Base-by-base conservation (phyloP, 139 green algal species). In the Chlorella sorokiniana region DNA sequence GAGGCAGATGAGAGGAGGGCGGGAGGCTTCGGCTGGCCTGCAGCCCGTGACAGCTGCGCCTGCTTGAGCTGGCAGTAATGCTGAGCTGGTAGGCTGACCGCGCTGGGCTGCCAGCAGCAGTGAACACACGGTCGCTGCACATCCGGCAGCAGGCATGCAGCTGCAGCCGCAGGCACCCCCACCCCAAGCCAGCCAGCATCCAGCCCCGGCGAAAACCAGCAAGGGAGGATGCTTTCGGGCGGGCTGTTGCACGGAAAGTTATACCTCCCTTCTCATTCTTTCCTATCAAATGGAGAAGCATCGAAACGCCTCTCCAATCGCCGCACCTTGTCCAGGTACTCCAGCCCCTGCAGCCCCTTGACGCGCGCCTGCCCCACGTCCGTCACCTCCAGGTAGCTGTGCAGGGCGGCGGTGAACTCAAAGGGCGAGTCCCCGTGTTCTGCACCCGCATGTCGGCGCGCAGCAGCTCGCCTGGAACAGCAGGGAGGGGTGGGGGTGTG, bases 371-470 rank as follows among this genome's bases (percentile, higher is more conserved):
- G 61, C 42, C 78, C 78, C 25, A 97, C 88, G 72, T 90, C 87
- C 51, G 92, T 83, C 25, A 98, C 96, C 88, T 98, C 94, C 64
- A 98, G 93, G 92, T 99, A 99, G 25, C 90, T 78, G 71, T 78
- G 71, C 71, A 78, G 71, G 31, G 96, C 96, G 4, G 93, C 92
- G 7, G 96, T 98, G 91, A 99, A 99, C 20, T 93, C 83, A 84
- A 98, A 98, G 10, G 91, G 68, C 78, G 90, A 84, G 71, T 93
- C 87, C 52, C 86, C 93, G 0, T 96, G 93, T 99, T 99, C 69
- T 95, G 87, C 16, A 99, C 90, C 10, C 91, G 86, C 68, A 98
- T 82, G 56, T 95, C 86, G 31, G 89, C 96, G 48, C 84, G 67
- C 62, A 99, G 91, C 81, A 90, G 79, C 81, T 97, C 95, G 9